Base-by-base conservation (phyloP, 108 stramenopile species). In the Nitzschia sp. region DNA sequence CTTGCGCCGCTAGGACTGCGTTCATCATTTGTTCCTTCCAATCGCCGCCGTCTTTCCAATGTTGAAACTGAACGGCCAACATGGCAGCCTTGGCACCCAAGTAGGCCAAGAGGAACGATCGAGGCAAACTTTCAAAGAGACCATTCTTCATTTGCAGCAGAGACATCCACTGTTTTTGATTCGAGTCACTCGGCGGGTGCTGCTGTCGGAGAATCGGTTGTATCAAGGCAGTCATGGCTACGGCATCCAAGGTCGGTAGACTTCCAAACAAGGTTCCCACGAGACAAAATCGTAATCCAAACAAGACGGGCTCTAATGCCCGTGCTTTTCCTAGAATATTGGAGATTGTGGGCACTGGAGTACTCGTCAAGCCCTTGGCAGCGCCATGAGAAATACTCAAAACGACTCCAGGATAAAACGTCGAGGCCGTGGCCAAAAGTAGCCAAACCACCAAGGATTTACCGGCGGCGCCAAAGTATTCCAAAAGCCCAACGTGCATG, bases 301-400 rank as follows among this genome's bases (percentile, higher is more conserved):
- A 76, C 63, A 76, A 46, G 25, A 56, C 49, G 11, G 68, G 64
- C 45, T 70, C 65, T n/a, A 76, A 28, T 21, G 68, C 26, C 54
- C 75, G 25, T 23, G 68, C 68, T 60, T 60, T 29, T 26, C 31
- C 30, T 23, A 45, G 23, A 17, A 76, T 47, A 19, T 69, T 24
- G 49, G 33, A 49, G 21, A 46, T 5, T 2, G 68, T 36, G 15
- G 75, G 64, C 24, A 21, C 3, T 4, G 62, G 68, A 25, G 56
- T 57, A 17, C 56, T 34, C 1, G 46, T 45, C 46, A 66, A 36
- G 17, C 34, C 47, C 2, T 53, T 49, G 32, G 74, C 72, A 32
- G 65, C 64, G 1, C 21, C 46, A 46, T 70, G 59, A 26, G 75
- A 76, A 3, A 76, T 31, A 15, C 55, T 54, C 59, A 69, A 31